phyloP scores from a whole-genome alignment of 495 filamentous ascomycete species.

The Podospora fimiseda region DNA sequence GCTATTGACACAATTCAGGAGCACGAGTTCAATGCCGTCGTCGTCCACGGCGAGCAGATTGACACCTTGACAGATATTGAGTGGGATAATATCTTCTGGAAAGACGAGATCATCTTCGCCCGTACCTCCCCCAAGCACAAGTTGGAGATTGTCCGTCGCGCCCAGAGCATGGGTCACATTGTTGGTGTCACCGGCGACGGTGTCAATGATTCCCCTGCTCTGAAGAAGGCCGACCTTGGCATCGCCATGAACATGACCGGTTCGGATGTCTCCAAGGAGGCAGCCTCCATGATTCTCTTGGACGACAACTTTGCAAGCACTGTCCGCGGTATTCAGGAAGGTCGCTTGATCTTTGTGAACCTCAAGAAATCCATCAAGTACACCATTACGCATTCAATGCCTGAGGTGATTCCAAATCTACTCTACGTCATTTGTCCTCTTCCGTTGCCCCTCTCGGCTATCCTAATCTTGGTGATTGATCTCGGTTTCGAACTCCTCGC shows the following conservation, averaged over 20 bases:
- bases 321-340: slow-evolving; percentile 58
- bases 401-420: slow-evolving; percentile 17
- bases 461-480: slow-evolving; percentile 19
- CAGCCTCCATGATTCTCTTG: slow-evolving; percentile 71
- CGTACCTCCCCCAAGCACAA: slow-evolving; percentile 68
- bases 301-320: slow-evolving; percentile 85
- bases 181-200: slow-evolving; percentile 89
- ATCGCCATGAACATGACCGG: slow-evolving; percentile 77
- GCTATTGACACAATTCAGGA: slow-evolving; percentile 27
- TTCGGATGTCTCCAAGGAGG: slow-evolving; percentile 82
- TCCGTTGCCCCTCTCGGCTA: slow-evolving; percentile 13
- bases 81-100: slow-evolving; percentile 50
- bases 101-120: slow-evolving; percentile 49
- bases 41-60: slow-evolving; percentile 66
- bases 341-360: slow-evolving; percentile 59
- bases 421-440: slow-evolving; percentile 17
- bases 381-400: slow-evolving; percentile 16
- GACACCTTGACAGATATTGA: slow-evolving; percentile 57
- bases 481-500: slow-evolving; percentile 17
- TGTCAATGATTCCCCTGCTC: slow-evolving; percentile 77
- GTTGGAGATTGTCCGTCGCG: slow-evolving; percentile 66
- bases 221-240: slow-evolving; percentile 76
- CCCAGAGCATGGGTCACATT: slow-evolving; percentile 45
- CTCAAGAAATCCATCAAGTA: slow-evolving; percentile 52
- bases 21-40: slow-evolving; percentile 27